A percentile compares a stretch with the other conserved stretches of the same genome.
phyloP scores from a whole-genome alignment of 139 green algal genomes.

The Volvox reticuliferus region DNA sequence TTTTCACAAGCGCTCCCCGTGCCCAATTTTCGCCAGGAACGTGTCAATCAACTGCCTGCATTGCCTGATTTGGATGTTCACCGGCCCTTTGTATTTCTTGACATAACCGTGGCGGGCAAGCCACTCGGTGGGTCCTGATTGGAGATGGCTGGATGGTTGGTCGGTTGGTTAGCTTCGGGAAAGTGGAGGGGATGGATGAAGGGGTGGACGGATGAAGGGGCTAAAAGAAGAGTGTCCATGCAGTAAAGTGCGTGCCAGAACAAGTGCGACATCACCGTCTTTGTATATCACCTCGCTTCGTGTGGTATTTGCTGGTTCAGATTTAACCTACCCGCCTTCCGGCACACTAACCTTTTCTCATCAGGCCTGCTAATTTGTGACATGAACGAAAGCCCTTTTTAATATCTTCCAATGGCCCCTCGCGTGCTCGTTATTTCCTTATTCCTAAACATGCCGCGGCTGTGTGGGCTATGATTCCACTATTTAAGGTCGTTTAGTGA shows the following conservation, averaged over 20 bases:
- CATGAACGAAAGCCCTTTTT: not conserved
- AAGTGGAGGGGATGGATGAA: not conserved
- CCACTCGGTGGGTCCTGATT: conserved; percentile 46
- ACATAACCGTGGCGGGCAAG: conserved; percentile 61
- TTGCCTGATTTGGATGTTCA: conserved; percentile 67
- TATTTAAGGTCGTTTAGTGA: conserved; percentile 69
- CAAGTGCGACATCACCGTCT: no score
- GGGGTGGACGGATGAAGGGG: not conserved
- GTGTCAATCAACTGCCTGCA: conserved; percentile 44
- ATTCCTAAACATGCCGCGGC: no score
- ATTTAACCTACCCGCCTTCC: no score
- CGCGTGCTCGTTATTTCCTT: not conserved
- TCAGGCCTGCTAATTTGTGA: no score
- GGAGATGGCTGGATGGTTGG: not conserved
- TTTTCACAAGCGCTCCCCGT: not conserved
- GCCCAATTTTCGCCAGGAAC: conserved; percentile 1
- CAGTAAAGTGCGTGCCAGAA: no score
- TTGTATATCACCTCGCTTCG: no score
- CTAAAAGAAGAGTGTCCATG: no score
- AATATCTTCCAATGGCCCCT: not conserved
- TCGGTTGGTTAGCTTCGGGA: no score
- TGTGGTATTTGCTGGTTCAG: no score
- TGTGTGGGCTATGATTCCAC: no score
- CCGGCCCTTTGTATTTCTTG: conserved; percentile 75
- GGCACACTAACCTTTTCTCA: no score